These are phyloP conservation scores for Globisporangium megalacanthum DNA, from an alignment of 352 stramenopile species.

Conservation along the genomic window DNA sequence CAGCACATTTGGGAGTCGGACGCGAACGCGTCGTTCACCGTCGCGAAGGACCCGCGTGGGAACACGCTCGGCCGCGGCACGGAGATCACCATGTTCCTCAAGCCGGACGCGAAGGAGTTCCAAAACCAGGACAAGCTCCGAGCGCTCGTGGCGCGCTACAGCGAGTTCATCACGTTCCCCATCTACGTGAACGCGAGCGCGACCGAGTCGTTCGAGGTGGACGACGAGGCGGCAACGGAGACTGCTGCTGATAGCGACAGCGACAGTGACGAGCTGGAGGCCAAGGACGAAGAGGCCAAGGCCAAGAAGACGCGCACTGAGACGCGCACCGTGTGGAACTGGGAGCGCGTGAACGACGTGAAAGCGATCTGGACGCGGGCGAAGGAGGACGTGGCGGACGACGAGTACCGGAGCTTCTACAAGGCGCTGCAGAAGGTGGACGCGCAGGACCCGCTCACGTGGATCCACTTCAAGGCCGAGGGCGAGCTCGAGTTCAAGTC, in stretches of 20 bases:
- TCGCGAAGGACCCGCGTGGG: conserved; percentile 84
- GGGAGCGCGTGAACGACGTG: conserved; percentile 99
- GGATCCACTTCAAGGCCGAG: conserved; percentile 99
- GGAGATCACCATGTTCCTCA: conserved; percentile 93
- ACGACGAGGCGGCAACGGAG: conserved; percentile 59
- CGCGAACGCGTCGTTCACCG: conserved; percentile 97
- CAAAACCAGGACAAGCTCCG: conserved; percentile 98
- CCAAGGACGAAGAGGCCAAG: conserved; percentile 88
- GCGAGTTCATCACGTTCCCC: conserved; percentile 99
- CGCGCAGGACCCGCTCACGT: conserved; percentile 90
- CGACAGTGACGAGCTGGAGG: conserved; percentile 45
- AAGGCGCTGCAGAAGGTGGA: conserved; percentile 99
- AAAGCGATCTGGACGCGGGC: conserved; percentile 99
- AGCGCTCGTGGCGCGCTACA: conserved; percentile 96
- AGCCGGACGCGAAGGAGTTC: conserved; percentile 99
- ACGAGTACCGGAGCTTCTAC: conserved; percentile 99
- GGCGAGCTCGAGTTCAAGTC: conserved; percentile 99
- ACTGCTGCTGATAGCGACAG: conserved; percentile 38
- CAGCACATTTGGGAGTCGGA: conserved; percentile 97
- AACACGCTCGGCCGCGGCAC: conserved; percentile 91
- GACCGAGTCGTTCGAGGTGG: conserved; percentile 90
- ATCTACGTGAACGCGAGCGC: conserved; percentile 97
- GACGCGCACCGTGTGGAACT: conserved; percentile 98
- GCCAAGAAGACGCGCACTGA: conserved; percentile 99
- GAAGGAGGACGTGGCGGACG: conserved; percentile 97